Percentiles rank a stretch among this genome's conserved stretches.
phyloP scores from a whole-genome alignment of 306 rosid species.

The Amphicarpaea edgeworthii region DNA sequence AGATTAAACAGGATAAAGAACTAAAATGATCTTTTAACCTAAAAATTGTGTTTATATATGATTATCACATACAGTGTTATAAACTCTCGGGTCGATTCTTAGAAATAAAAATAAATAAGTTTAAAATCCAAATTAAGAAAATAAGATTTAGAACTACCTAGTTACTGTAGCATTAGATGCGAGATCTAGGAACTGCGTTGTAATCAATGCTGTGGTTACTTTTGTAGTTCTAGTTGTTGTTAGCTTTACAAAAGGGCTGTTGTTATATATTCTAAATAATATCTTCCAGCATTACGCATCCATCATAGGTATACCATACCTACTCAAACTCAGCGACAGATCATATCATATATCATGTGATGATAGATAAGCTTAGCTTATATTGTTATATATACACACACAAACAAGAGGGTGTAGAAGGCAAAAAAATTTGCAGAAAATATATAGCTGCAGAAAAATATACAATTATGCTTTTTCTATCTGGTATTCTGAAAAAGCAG shows the following conservation, averaged over 20 bases:
- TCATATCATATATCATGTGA: constrained; percentile 26
- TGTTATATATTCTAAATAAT: constrained; percentile 3
- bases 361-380: constrained; percentile 17
- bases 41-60: background rate
- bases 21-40: no score
- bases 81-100: no score
- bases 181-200: constrained; percentile 9
- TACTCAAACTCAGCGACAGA: constrained; percentile 36
- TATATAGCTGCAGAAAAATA: constrained; percentile 15
- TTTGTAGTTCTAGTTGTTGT: constrained; percentile 24
- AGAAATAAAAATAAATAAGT: no score
- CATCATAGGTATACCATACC: constrained; percentile 41
- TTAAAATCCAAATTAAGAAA: no score
- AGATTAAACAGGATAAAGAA: no score
- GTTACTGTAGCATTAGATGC: constrained; percentile 2
- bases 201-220: constrained; percentile 21
- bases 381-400: constrained; percentile 5
- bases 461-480: constrained; percentile 3
- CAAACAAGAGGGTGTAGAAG: constrained; percentile 11
- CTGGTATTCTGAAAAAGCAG: constrained; percentile 42
- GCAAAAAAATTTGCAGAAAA: constrained; percentile 39
- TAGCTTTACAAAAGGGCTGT: constrained; percentile 35
- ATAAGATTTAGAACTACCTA: background rate
- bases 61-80: background rate
- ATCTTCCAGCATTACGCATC: constrained; percentile 38